Conservation (phyloP, 1,284 basidiomycete genomes). For the Bjerkandera adusta region DNA sequence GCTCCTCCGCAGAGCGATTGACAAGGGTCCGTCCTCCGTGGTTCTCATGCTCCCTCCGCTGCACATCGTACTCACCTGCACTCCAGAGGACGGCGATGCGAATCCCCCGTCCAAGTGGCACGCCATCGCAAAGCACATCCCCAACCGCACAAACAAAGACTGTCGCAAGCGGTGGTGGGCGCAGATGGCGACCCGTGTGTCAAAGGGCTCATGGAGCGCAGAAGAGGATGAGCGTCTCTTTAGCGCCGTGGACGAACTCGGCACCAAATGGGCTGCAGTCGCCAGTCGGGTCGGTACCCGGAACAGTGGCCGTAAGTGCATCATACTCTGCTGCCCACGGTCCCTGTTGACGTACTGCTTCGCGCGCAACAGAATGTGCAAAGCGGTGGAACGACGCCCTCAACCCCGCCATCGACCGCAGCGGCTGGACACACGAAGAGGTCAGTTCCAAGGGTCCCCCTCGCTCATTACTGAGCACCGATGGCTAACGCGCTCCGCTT, state of each 20-base stretch:
- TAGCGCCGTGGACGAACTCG: slow-evolving; percentile 51
- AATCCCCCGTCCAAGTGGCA: slow-evolving; percentile 57
- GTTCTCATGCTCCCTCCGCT: slow-evolving; percentile 5
- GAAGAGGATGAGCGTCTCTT: slow-evolving; percentile 55
- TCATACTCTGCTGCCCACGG: not conserved
- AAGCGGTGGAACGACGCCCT: slow-evolving; percentile 59
- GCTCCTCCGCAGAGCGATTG: slow-evolving; percentile 49
- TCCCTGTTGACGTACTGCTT: slow-evolving; percentile 16
- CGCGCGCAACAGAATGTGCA: slow-evolving; percentile 42
- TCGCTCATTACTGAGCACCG: not conserved
- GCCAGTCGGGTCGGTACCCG: slow-evolving; percentile 49
- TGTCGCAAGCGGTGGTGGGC: slow-evolving; percentile 60
- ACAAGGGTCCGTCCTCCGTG: slow-evolving; percentile 36
- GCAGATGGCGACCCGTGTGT: slow-evolving; percentile 57
- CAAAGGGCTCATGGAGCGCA: slow-evolving; percentile 55
- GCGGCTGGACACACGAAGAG: slow-evolving; percentile 52
- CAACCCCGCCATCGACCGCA: slow-evolving; percentile 54
- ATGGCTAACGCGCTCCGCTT: slow-evolving; percentile 2
- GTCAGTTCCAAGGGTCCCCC: slow-evolving; percentile 37
- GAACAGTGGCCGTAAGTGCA: slow-evolving; percentile 52
- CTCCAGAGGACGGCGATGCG: slow-evolving; percentile 49
- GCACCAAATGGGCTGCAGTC: slow-evolving; percentile 52
- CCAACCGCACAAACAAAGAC: slow-evolving; percentile 57
- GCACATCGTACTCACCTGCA: slow-evolving; percentile 14
- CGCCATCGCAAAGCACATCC: slow-evolving; percentile 58